These are phyloP conservation scores for Mayamaea pseudoterrestris DNA, from an alignment of 108 stramenopile genomes.

Conservation along the genomic window DNA sequence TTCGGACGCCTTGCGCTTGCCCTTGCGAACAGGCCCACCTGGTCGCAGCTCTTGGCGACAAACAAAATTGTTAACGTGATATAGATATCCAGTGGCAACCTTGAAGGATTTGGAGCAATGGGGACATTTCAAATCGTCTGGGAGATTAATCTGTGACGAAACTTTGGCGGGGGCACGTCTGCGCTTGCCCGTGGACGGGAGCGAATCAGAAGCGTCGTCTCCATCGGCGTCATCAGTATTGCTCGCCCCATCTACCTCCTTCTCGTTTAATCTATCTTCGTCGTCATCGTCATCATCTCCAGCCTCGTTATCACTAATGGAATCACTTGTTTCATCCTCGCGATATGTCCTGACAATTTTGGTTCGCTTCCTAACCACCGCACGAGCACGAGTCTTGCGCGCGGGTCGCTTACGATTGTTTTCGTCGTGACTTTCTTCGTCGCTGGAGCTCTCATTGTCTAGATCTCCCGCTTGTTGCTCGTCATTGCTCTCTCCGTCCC, in stretches of 20 bases:
- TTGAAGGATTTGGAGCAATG: slow-evolving; percentile 30
- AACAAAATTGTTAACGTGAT: slow-evolving; percentile 27
- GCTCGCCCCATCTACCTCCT: neutral
- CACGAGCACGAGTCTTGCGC: neutral
- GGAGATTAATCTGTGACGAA: neutral
- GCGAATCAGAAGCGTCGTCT: neutral
- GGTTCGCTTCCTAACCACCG: too few relatives aligned
- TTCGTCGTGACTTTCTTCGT: neutral
- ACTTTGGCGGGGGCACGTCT: neutral
- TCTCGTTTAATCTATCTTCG: neutral
- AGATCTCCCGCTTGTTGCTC: neutral
- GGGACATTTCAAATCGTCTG: too few relatives aligned
- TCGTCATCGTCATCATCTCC: neutral
- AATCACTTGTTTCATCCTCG: neutral
- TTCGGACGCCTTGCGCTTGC: slow-evolving; percentile 2
- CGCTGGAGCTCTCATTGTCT: neutral
- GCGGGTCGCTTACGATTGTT: neutral
- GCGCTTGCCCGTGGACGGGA: neutral
- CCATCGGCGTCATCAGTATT: neutral
- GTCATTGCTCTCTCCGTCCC: neutral
- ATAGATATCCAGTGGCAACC: slow-evolving; percentile 13
- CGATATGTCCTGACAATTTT: neutral
- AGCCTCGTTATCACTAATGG: neutral
- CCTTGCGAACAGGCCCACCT: slow-evolving; percentile 2
- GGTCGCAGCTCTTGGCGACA: slow-evolving; percentile 6